Conservation (phyloP, 2,329 filamentous ascomycete species). For the Mariannaea sp. region DNA sequence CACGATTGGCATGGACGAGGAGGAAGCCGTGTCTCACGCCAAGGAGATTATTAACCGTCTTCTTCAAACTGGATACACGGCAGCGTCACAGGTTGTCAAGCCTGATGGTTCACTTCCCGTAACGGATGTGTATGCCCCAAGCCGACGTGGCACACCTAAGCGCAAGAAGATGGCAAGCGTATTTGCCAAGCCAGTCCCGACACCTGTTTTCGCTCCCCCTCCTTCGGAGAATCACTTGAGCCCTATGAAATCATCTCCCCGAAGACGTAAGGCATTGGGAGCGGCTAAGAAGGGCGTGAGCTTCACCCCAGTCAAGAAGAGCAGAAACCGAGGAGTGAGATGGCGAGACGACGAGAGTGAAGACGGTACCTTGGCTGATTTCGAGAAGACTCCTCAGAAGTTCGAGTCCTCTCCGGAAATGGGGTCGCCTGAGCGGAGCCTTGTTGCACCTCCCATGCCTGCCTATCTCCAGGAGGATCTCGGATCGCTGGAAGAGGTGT, state of each 20-base stretch:
- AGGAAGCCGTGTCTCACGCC: conserved; percentile 80
- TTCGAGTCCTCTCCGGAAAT: conserved; percentile 59
- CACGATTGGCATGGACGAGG: conserved; percentile 80
- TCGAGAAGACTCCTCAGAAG: conserved; percentile 85
- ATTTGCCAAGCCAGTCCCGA: conserved; percentile 50
- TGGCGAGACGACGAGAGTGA: conserved; percentile 91
- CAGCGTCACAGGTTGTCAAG: conserved; percentile 84
- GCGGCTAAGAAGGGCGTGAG: conserved; percentile 69
- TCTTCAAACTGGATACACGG: conserved; percentile 74
- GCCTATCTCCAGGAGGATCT: conserved; percentile 31
- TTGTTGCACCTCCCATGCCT: conserved; percentile 41
- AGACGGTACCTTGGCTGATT: conserved; percentile 84
- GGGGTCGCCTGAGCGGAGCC: conserved; percentile 33
- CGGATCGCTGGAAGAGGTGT: too few relatives aligned
- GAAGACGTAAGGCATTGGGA: conserved; percentile 71
- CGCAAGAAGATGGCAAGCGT: conserved; percentile 61
- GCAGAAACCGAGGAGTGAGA: conserved; percentile 78
- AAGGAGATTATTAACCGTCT: conserved; percentile 78
- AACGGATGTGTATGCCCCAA: conserved; percentile 71
- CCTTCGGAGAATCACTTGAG: conserved; percentile 41
- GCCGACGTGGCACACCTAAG: conserved; percentile 76
- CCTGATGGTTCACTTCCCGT: conserved; percentile 73
- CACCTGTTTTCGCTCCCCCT: conserved; percentile 47
- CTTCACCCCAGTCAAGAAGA: conserved; percentile 81
- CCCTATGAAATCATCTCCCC: conserved; percentile 79